Evolutionary conservation across 345 rosid genomes (phyloP).

Genomic region (Pugionium dolabratum): DNA sequence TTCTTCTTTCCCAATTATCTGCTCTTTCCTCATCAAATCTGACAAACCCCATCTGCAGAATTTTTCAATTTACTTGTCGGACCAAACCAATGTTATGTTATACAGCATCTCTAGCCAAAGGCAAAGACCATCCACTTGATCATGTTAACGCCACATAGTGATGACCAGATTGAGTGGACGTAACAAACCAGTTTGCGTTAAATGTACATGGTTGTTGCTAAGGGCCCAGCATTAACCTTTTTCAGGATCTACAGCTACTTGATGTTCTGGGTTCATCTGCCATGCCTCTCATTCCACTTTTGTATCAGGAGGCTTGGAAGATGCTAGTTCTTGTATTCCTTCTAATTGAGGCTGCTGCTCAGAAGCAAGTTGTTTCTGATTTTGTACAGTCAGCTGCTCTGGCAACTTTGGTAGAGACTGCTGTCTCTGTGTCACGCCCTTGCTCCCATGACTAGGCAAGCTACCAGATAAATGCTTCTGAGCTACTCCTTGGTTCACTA

Average conservation of each 20-base stretch:
- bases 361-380: conserved; percentile 51
- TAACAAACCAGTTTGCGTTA: conserved; percentile 35
- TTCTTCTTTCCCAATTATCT: conserved; percentile 3
- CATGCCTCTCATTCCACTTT: conserved; percentile 63
- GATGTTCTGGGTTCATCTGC: conserved; percentile 50
- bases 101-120: conserved; percentile 31
- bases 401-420: conserved; percentile 54
- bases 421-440: conserved; percentile 52
- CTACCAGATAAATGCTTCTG: conserved; percentile 67
- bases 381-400: conserved; percentile 63
- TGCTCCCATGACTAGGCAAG: conserved; percentile 49
- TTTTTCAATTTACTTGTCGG: conserved; percentile 26
- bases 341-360: conserved; percentile 46
- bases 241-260: conserved; percentile 49
- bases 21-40: conserved; percentile 24
- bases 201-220: conserved; percentile 72
- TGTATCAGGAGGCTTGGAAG: conserved; percentile 59
- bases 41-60: conserved; percentile 30
- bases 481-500: conserved; percentile 55
- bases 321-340: conserved; percentile 59
- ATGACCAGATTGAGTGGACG: conserved; percentile 16
- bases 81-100: conserved; percentile 19
- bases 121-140: conserved; percentile 19
- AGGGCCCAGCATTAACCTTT: conserved; percentile 56
- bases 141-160: conserved; percentile 16